Evolutionary conservation across 768 basidiomycete species (phyloP), one percentile per base, ranked within the genome.

Genomic region (Collybia sp.): DNA sequence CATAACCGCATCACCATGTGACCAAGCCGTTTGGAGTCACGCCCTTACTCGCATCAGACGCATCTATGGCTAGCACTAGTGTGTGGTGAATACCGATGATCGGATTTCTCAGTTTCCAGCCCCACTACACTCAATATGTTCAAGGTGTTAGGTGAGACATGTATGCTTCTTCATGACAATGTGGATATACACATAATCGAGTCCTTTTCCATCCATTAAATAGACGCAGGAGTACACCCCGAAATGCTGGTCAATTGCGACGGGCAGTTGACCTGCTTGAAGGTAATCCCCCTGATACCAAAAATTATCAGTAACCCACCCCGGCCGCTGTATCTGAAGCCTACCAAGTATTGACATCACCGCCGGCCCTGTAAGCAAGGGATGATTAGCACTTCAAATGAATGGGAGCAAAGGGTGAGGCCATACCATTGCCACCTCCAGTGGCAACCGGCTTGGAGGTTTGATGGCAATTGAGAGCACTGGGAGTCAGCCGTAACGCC

Each of bases 191-290:
- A 25, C 3, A 25, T 25, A 25, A 25, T 25, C n/a, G n/a, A n/a
- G n/a, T n/a, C n/a, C n/a, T n/a, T 25, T 25, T 8, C 25, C 25
- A 25, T 8, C 8, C 3, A 25, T 45, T 31, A 49, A 30, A 49
- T 45, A 9, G 31, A n/a, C 13, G 44, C 44, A 6, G 44, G 48
- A 3, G 48, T 44, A 30, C 48, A 49, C 13, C 48, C 48, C 5
- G 48, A 49, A 16, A 49, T 49, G 34, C 43, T 49, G 19, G 43
- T 44, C 19, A 44, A 30, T 43, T 44, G 43, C 2, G 44, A 40
- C 12, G 38, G 44, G 31, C 48, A 49, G 25, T 49, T 45, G 18
- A 49, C 48, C 25, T 48, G 47, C 32, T 49, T 30, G 32, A 31
- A 49, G 12, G 42, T 38, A 34, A 45, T 49, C 33, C 39, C 13